Evolutionary conservation across 192 early-diverging fungal genomes (phyloP).

Genomic region (Umbelopsis sp.): DNA sequence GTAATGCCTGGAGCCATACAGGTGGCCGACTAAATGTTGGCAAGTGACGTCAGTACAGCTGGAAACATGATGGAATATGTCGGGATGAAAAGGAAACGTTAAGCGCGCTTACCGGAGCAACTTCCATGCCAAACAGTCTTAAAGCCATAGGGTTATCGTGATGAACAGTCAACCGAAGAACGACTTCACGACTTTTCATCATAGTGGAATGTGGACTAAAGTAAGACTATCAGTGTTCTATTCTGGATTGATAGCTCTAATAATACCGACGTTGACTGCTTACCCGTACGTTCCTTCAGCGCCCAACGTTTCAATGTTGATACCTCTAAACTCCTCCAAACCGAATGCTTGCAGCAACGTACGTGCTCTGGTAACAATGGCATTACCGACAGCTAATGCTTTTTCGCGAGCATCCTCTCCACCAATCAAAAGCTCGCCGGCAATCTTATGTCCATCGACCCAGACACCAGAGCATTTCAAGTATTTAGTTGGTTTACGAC

Average conservation of each 20-base stretch:
- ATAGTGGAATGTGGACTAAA: constrained; percentile 39
- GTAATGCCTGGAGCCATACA: constrained; percentile 62
- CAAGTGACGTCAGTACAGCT: background rate
- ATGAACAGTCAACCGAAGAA: constrained; percentile 48
- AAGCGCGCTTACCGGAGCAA: constrained; percentile 43
- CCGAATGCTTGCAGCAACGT: constrained; percentile 48
- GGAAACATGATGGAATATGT: constrained; percentile 8
- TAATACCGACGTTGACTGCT: background rate
- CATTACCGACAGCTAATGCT: constrained; percentile 57
- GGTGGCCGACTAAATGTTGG: constrained; percentile 44
- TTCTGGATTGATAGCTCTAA: background rate
- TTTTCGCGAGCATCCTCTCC: constrained; percentile 64
- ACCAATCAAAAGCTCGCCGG: constrained; percentile 60
- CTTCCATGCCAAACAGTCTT: constrained; percentile 49
- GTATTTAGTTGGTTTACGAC: constrained; percentile 55
- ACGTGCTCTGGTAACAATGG: constrained; percentile 52
- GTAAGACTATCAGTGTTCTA: background rate
- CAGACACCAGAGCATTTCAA: constrained; percentile 68
- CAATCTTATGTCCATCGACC: constrained; percentile 62
- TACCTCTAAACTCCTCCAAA: constrained; percentile 51
- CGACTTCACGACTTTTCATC: constrained; percentile 46
- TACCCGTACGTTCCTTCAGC: constrained; percentile 66
- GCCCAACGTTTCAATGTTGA: constrained; percentile 62
- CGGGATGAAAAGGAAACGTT: background rate
- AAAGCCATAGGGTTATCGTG: constrained; percentile 50